Evolutionary conservation across 2,329 filamentous ascomycete genomes (phyloP).

Genomic region (Blastomyces gilchristii): DNA sequence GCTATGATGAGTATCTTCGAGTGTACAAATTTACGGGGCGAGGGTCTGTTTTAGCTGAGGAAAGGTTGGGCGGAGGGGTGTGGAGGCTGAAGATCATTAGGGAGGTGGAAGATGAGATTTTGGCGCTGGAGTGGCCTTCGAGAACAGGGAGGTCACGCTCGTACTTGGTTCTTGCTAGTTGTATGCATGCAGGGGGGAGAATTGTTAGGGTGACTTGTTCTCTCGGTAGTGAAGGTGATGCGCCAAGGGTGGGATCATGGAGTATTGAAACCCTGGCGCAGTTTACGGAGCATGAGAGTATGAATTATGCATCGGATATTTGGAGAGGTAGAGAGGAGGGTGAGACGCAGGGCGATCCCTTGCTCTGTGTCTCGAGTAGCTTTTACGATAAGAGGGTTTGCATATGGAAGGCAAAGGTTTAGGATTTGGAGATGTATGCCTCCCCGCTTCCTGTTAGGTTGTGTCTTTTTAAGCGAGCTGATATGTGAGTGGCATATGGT

Average conservation of each 20-base stretch:
- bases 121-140: not conserved
- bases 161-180: slow-evolving; percentile 64
- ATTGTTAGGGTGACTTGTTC: slow-evolving; percentile 43
- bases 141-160: slow-evolving; percentile 12
- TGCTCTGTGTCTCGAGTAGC: slow-evolving; percentile 39
- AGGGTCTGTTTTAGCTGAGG: slow-evolving; percentile 47
- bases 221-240: slow-evolving; percentile 21
- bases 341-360: slow-evolving; percentile 9
- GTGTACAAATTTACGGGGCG: slow-evolving; percentile 39
- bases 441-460: not conserved
- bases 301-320: slow-evolving; percentile 81
- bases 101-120: slow-evolving; percentile 11
- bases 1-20: slow-evolving; percentile 78
- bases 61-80: slow-evolving; percentile 66
- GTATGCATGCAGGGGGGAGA: slow-evolving; percentile 80
- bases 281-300: slow-evolving; percentile 81
- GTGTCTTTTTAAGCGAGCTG: not conserved
- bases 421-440: not conserved
- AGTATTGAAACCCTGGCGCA: slow-evolving; percentile 54
- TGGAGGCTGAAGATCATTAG: slow-evolving; percentile 63
- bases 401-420: slow-evolving; percentile 34
- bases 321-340: slow-evolving; percentile 20
- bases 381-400: slow-evolving; percentile 46
- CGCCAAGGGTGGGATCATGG: slow-evolving; percentile 42
- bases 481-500: not conserved